phyloP scores from a whole-genome alignment of 352 stramenopile genomes.

The Phytophthora idaei region DNA sequence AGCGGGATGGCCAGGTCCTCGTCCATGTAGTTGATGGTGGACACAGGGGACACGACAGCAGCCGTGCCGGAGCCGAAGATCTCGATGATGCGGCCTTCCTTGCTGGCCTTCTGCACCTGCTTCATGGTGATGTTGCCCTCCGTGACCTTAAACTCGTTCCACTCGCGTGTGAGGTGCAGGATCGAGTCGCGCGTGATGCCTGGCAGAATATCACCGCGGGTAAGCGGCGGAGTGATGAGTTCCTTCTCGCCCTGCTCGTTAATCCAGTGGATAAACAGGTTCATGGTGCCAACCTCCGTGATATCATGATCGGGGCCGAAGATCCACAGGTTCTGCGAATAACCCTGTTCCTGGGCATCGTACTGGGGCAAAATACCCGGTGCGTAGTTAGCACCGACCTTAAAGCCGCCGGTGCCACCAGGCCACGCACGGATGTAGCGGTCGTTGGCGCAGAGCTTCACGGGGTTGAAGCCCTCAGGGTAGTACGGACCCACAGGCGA shows the following conservation, averaged over 20 bases:
- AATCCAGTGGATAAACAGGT: slow-evolving; percentile 97
- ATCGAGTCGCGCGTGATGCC: slow-evolving; percentile 97
- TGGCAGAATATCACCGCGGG: slow-evolving; percentile 96
- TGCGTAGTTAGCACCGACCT: slow-evolving; percentile 93
- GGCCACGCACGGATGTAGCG: slow-evolving; percentile 96
- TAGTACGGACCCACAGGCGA: slow-evolving; percentile 98
- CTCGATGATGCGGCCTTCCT: slow-evolving; percentile 92
- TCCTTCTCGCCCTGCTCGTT: slow-evolving; percentile 94
- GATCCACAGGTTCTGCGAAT: slow-evolving; percentile 95
- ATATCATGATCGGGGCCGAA: slow-evolving; percentile 94
- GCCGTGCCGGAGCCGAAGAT: slow-evolving; percentile 97
- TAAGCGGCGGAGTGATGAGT: slow-evolving; percentile 95
- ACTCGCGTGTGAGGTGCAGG: slow-evolving; percentile 90
- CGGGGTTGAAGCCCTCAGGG: slow-evolving; percentile 92
- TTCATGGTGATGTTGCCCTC: slow-evolving; percentile 95
- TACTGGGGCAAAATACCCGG: slow-evolving; percentile 93
- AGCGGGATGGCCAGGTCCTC: slow-evolving; percentile 92
- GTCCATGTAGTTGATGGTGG: slow-evolving; percentile 94
- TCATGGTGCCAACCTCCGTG: slow-evolving; percentile 96
- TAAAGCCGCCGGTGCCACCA: slow-evolving; percentile 93
- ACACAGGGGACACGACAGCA: slow-evolving; percentile 94
- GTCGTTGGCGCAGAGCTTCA: slow-evolving; percentile 92
- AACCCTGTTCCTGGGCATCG: slow-evolving; percentile 85
- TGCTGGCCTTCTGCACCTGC: slow-evolving; percentile 92
- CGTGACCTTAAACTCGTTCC: slow-evolving; percentile 94